Conservation (phyloP, 2,329 filamentous ascomycete genomes). For the Paraphaeosphaeria sporulosa region DNA sequence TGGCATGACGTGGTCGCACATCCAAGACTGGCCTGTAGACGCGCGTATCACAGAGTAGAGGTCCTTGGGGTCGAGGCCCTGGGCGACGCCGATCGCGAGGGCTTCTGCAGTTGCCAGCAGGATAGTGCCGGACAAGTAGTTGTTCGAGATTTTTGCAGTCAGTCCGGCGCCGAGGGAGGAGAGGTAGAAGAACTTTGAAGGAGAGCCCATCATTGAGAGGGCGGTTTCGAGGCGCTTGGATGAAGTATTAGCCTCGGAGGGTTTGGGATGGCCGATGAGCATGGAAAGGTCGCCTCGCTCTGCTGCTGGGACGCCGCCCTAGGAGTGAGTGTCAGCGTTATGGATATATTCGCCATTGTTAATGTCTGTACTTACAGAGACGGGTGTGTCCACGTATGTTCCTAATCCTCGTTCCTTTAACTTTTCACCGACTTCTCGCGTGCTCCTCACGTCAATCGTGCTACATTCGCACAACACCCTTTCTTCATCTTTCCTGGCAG, state of each 20-base stretch:
- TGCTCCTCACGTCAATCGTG: conserved; percentile 41
- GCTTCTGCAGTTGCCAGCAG: conserved; percentile 44
- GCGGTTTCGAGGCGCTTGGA: conserved; percentile 23
- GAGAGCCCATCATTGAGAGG: conserved; percentile 33
- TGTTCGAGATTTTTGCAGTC: conserved; percentile 45
- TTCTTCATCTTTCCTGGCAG: conserved; percentile 23
- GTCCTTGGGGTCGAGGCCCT: conserved; percentile 37
- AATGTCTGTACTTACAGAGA: conserved; percentile 30
- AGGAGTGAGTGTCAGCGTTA: background rate
- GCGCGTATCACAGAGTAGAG: conserved; percentile 40
- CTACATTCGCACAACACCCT: conserved; percentile 42
- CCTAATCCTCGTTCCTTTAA: conserved; percentile 24
- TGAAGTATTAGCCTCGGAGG: conserved; percentile 14
- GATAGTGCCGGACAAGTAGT: conserved; percentile 42
- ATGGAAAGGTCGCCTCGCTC: conserved; percentile 35
- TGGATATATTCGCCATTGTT: background rate
- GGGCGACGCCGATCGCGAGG: conserved; percentile 39
- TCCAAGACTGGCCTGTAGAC: conserved; percentile 44
- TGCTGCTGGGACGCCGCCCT: conserved; percentile 44
- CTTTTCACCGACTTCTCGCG: conserved; percentile 31
- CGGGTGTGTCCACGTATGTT: conserved; percentile 41
- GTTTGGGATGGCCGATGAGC: conserved; percentile 35
- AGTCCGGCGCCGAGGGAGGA: conserved; percentile 37
- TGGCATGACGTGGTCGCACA: conserved; percentile 45
- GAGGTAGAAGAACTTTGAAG: conserved; percentile 41